A percentile compares a stretch with the other conserved stretches of the same genome.
Evolutionary conservation across 495 filamentous ascomycete species (phyloP).

Genomic region (Aspergillus indologenus): DNA sequence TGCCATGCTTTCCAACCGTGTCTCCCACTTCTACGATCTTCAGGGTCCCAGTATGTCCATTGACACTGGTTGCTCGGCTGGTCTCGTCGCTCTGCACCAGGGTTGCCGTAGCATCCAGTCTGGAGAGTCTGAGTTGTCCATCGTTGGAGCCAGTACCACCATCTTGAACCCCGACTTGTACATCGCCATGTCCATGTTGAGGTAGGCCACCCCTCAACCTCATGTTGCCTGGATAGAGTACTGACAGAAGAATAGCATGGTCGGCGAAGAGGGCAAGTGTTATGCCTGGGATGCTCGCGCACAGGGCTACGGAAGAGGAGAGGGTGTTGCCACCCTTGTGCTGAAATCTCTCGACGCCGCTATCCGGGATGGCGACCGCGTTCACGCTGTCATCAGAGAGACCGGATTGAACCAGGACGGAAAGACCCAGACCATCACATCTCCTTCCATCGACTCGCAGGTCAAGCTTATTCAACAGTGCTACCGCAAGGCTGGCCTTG

Average conservation of each 20-base stretch:
- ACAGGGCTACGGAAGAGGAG: conserved; percentile 34
- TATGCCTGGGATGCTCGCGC: conserved; percentile 35
- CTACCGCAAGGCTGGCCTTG: conserved; percentile 47
- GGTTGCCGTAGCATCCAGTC: conserved; percentile 19
- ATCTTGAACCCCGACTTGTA: conserved; percentile 32
- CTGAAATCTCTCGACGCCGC: conserved; percentile 40
- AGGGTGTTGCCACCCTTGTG: conserved; percentile 32
- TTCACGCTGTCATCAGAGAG: conserved; percentile 43
- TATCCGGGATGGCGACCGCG: conserved; percentile 32
- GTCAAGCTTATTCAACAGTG: conserved; percentile 50
- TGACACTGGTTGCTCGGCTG: conserved; percentile 53
- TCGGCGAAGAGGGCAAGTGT: conserved; percentile 34
- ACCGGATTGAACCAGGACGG: conserved; percentile 45
- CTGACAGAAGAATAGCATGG: no score
- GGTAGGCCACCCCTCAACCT: no score
- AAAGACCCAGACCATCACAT: conserved; percentile 2
- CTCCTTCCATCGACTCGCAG: conserved; percentile 57
- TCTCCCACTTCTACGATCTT: conserved; percentile 34
- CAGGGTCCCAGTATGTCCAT: conserved; percentile 39
- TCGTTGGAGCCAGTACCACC: conserved; percentile 34
- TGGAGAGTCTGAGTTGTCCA: conserved; percentile 12
- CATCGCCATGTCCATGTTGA: conserved; percentile 23
- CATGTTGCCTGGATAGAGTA: no score
- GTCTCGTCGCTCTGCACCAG: conserved; percentile 45
- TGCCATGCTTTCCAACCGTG: conserved; percentile 36